Percentiles rank a stretch among this genome's conserved stretches.
Evolutionary conservation across 495 filamentous ascomycete genomes (phyloP).

Genomic region (Penicillium flavigenum): DNA sequence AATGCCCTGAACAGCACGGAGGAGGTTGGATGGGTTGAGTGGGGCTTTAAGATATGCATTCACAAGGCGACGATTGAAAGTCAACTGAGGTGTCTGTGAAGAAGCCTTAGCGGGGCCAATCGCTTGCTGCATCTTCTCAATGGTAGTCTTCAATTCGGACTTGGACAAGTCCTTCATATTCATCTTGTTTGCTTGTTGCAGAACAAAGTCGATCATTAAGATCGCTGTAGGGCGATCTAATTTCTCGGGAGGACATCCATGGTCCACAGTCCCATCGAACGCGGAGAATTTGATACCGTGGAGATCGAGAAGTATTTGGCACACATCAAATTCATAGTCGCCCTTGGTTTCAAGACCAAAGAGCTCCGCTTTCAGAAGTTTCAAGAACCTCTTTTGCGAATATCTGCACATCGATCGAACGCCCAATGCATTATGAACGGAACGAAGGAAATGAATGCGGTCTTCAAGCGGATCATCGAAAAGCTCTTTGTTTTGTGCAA

Average conservation of each 20-base stretch:
- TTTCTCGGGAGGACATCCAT: constrained; percentile 70
- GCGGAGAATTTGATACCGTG: constrained; percentile 79
- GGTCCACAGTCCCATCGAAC: constrained; percentile 66
- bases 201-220: constrained; percentile 76
- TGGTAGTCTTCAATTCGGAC: constrained; percentile 78
- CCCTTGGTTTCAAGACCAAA: constrained; percentile 60
- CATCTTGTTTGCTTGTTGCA: constrained; percentile 75
- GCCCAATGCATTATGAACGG: constrained; percentile 82
- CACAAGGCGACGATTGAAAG: constrained; percentile 72
- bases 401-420: constrained; percentile 80
- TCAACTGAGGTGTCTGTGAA: constrained; percentile 63
- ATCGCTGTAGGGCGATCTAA: constrained; percentile 74
- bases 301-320: constrained; percentile 85
- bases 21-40: constrained; percentile 79
- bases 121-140: constrained; percentile 85
- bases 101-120: constrained; percentile 65
- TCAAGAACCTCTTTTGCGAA: constrained; percentile 84
- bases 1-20: constrained; percentile 72
- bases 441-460: constrained; percentile 68
- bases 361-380: constrained; percentile 80
- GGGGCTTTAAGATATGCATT: constrained; percentile 73
- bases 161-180: constrained; percentile 90
- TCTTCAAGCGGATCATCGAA: constrained; percentile 67
- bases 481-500: constrained; percentile 59
- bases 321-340: constrained; percentile 73